A percentile compares a stretch with the other conserved stretches of the same genome.
These are phyloP conservation scores for Dendrobium nobile DNA, from an alignment of 106 monocot species.

Conservation along the genomic window DNA sequence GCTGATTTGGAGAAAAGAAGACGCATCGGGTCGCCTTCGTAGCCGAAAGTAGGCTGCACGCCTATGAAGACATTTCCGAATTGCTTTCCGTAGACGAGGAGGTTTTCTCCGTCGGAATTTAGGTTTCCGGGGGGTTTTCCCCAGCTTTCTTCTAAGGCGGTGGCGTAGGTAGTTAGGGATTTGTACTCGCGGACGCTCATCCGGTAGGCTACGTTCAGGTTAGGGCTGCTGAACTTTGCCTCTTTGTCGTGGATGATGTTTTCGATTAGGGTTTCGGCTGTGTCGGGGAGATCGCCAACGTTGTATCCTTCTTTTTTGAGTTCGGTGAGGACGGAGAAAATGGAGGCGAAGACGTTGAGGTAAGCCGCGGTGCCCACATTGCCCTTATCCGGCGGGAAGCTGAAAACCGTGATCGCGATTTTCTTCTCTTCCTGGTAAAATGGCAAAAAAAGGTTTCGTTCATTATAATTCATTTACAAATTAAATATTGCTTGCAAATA, in stretches of 20 bases:
- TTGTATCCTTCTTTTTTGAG: conserved; percentile 53
- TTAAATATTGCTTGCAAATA: too few relatives aligned
- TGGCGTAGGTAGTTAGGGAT: conserved; percentile 49
- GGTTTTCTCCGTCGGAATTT: conserved; percentile 67
- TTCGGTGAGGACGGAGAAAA: conserved; percentile 57
- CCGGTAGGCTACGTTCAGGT: conserved; percentile 57
- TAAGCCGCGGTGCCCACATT: conserved; percentile 71
- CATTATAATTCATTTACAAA: too few relatives aligned
- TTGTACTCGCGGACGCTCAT: conserved; percentile 71
- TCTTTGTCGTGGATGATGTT: conserved; percentile 71
- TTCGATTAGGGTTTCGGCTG: conserved; percentile 50
- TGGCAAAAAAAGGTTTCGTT: too few relatives aligned
- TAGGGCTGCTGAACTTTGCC: conserved; percentile 65
- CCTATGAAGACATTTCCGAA: conserved; percentile 77
- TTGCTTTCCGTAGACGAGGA: conserved; percentile 62
- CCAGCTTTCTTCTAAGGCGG: conserved; percentile 55
- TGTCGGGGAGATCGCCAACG: conserved; percentile 45
- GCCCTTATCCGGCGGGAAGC: conserved; percentile 81
- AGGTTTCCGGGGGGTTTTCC: conserved; percentile 77
- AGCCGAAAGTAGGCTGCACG: conserved; percentile 71
- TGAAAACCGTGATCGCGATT: conserved; percentile 72
- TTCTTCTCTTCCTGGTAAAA: conserved; percentile 49
- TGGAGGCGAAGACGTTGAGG: conserved; percentile 72
- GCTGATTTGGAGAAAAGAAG: conserved; percentile 75
- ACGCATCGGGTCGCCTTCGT: conserved; percentile 74